These are phyloP conservation scores for Alternaria hordeiaustralica DNA, from an alignment of 2,329 filamentous ascomycete genomes.

Conservation along the genomic window DNA sequence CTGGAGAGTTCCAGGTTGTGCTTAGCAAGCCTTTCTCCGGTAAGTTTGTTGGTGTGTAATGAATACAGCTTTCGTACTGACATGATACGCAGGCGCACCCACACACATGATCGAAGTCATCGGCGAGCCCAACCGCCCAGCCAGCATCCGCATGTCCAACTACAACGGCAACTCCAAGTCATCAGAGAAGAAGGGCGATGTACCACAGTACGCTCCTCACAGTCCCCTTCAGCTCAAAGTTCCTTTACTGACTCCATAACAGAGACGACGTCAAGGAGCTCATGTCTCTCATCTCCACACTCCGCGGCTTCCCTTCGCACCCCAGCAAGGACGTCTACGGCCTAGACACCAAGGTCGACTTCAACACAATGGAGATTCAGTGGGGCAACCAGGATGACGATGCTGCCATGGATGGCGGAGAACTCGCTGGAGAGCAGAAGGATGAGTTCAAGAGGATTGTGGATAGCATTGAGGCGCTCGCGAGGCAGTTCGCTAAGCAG, in stretches of 20 bases:
- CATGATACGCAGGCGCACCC: conserved; percentile 18
- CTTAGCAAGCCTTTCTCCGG: conserved; percentile 36
- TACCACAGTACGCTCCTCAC: conserved; percentile 33
- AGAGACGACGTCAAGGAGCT: conserved; percentile 53
- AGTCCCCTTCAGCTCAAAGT: background rate
- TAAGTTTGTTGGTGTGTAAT: conserved; percentile 10
- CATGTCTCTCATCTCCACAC: conserved; percentile 44
- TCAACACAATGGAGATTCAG: conserved; percentile 53
- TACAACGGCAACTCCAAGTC: conserved; percentile 40
- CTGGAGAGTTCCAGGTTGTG: conserved; percentile 76
- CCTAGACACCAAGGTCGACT: conserved; percentile 47
- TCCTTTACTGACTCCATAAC: background rate
- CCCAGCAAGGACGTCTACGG: conserved; percentile 50
- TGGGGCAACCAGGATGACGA: conserved; percentile 52
- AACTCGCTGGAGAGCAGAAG: conserved; percentile 51
- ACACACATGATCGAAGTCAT: conserved; percentile 48
- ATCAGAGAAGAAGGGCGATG: conserved; percentile 49
- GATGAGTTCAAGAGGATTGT: conserved; percentile 52
- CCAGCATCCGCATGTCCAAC: conserved; percentile 42
- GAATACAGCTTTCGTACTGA: conserved; percentile 14
- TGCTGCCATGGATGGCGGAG: conserved; percentile 37
- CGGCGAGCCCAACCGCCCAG: conserved; percentile 51
- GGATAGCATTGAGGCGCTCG: conserved; percentile 52
- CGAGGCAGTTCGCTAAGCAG: conserved; percentile 51
- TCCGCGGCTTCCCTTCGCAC: conserved; percentile 51